A percentile compares a stretch with the other conserved stretches of the same genome.
These are phyloP conservation scores for Rhodocollybia butyracea DNA, from an alignment of 768 basidiomycete genomes.

Conservation along the genomic window DNA sequence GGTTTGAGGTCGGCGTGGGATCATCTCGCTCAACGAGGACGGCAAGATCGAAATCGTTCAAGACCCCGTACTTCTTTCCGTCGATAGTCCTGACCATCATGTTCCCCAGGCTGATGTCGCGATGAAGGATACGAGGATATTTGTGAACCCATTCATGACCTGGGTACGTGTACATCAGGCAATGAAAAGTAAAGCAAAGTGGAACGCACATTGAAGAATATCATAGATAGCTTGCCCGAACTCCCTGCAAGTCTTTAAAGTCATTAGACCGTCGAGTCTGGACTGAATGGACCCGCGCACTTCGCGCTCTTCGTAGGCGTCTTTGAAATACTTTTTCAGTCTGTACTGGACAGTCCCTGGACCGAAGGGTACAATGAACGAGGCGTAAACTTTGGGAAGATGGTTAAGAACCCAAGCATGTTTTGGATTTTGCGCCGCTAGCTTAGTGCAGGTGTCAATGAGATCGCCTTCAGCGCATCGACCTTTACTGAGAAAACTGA, in stretches of 20 bases:
- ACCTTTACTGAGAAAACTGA: background rate
- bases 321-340: background rate
- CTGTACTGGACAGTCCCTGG: background rate
- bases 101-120: background rate
- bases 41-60: conserved; percentile 3
- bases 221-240: conserved; percentile 1
- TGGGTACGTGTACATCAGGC: background rate
- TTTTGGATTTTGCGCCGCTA: background rate
- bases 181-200: background rate
- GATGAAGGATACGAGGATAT: background rate
- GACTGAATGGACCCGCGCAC: background rate
- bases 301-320: background rate
- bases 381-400: background rate
- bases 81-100: background rate
- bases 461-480: background rate
- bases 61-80: background rate
- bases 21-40: too few species aligned
- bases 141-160: background rate
- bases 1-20: background rate
- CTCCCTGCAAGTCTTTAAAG: background rate
- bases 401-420: background rate
- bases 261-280: background rate
- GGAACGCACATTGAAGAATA: background rate
- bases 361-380: background rate
- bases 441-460: background rate